Conservation (phyloP, 495 filamentous ascomycete species). For the Lepraria neglecta region DNA sequence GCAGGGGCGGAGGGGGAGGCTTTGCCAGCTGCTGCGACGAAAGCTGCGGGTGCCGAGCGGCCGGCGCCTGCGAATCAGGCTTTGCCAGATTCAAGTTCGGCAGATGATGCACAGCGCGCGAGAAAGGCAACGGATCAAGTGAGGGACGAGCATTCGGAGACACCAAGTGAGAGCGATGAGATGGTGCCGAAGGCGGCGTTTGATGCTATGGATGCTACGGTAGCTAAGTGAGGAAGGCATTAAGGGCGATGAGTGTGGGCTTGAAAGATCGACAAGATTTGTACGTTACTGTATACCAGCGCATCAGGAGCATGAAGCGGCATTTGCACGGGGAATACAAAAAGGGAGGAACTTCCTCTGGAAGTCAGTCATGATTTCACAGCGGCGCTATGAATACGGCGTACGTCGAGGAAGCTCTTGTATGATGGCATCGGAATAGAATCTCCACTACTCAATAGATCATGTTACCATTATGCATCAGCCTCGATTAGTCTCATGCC, state of each 20-base stretch:
- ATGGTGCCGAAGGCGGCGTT: constrained; percentile 48
- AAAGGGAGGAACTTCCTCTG: not conserved
- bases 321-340: constrained; percentile 12
- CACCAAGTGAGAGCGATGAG: constrained; percentile 36
- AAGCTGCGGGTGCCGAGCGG: not conserved
- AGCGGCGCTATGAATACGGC: not conserved
- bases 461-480: too few species aligned
- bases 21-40: constrained; percentile 1
- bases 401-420: not conserved
- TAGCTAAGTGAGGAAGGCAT: not conserved
- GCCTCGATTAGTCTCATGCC: too few species aligned
- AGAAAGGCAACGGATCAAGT: constrained; percentile 26
- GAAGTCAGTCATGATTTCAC: too few species aligned
- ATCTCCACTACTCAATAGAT: not conserved
- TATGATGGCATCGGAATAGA: not conserved
- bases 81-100: not conserved
- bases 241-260: not conserved
- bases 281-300: not conserved
- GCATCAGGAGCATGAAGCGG: constrained; percentile 8
- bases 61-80: not conserved
- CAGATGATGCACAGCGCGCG: constrained; percentile 10
- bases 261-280: not conserved
- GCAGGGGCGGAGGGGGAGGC: constrained; percentile 31
- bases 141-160: constrained; percentile 22
- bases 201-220: constrained; percentile 33